Evolutionary conservation across 495 filamentous ascomycete species (phyloP), one percentile per base, ranked within the genome.

Genomic region (Talaromyces wortmannii): DNA sequence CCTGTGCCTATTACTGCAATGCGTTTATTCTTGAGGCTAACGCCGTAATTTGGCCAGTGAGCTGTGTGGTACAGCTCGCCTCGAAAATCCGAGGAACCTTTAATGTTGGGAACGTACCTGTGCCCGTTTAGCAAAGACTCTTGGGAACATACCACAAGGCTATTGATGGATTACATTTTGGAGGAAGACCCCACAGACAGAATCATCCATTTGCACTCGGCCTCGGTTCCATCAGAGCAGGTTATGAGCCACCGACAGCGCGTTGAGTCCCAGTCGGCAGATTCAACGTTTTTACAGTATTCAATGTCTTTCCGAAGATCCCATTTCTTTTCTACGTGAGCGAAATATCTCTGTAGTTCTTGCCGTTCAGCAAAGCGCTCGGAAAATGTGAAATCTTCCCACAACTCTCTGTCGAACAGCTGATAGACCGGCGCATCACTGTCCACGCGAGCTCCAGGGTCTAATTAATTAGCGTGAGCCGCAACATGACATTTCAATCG

Each of bases 1-100:
- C 79, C 79, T 4, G 80, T 85, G 1, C 82, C 83, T 29, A 86
- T 74, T 8, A 84, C 69, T 11, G 72, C 78, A 31, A 75, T 65
- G 6, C 71, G 66, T 61, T 83, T 83, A 48, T 73, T 69, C 43
- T 65, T 65, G 31, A 83, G 74, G 45, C 54, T 71, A 59, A 55
- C 70, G 40, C 55, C 63, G 55, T 56, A 56, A 29, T 57, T 65
- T 0, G 77, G 78, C 72, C 73, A 76, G 31, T 67, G 67, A 4
- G 69, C 63, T 10, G 71, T 68, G 54, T 80, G 79, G 52, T 69
- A 59, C 44, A 71, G 61, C 42, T 64, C 57, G 36, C 61, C 59
- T 30, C 58, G 29, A 55, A 67, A 67, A 16, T 67, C 55, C 8
- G 61, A 55, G 57, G 61, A 57, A 3, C 57, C 60, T 3, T 55